Evolutionary conservation across 2,329 filamentous ascomycete species (phyloP).

Genomic region (Clarireedia homoeocarpa): DNA sequence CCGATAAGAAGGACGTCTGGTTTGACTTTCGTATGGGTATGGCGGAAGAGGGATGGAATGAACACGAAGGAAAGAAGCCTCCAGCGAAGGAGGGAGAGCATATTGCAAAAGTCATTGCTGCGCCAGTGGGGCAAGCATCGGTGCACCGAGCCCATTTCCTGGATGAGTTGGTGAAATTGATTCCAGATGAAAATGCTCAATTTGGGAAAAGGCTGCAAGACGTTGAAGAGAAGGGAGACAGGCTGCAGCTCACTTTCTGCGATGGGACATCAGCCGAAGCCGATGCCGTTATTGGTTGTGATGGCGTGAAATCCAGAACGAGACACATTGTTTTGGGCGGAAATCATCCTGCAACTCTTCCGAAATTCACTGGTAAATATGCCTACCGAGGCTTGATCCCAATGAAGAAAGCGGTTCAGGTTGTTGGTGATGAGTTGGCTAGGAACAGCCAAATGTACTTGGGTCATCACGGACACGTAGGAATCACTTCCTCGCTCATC

Average conservation of each 20-base stretch:
- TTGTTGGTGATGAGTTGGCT: conserved; percentile 40
- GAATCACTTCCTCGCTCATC: conserved; percentile 45
- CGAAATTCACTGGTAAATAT: conserved; percentile 47
- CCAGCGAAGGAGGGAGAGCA: conserved; percentile 15
- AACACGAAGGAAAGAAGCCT: conserved; percentile 3
- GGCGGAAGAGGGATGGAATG: conserved; percentile 19
- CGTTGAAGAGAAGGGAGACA: conserved; percentile 23
- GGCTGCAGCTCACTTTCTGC: conserved; percentile 32
- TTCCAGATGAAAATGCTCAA: conserved; percentile 32
- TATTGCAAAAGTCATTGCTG: conserved; percentile 16
- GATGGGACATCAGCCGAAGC: conserved; percentile 34
- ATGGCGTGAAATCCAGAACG: conserved; percentile 40
- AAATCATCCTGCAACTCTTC: conserved; percentile 35
- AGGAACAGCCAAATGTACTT: conserved; percentile 45
- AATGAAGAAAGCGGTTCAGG: conserved; percentile 42
- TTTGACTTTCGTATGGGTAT: conserved; percentile 26
- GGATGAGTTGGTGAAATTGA: conserved; percentile 27
- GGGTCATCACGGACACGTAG: conserved; percentile 45
- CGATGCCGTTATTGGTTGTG: conserved; percentile 11
- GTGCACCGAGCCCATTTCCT: conserved; percentile 28
- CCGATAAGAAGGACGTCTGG: conserved; percentile 21
- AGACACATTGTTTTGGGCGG: conserved; percentile 42
- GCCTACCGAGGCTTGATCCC: conserved; percentile 53
- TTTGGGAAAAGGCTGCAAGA: conserved; percentile 32
- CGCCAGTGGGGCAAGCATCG: conserved; percentile 20